These are phyloP conservation scores for Botrytis tulipae DNA, from an alignment of 2,329 filamentous ascomycete genomes.

Conservation along the genomic window DNA sequence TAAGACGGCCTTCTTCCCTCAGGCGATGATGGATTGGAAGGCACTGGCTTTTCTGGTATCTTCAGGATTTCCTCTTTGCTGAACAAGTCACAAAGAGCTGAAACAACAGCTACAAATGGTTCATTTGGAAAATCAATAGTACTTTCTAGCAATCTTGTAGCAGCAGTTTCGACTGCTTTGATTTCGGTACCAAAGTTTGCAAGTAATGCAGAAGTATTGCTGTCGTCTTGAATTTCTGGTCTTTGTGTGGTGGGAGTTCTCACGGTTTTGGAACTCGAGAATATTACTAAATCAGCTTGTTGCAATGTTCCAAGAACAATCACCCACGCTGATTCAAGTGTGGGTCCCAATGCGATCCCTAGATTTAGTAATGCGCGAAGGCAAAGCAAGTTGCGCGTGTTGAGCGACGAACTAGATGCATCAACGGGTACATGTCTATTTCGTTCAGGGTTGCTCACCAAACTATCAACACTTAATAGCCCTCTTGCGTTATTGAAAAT, in stretches of 20 bases:
- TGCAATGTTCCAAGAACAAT: slow-evolving; percentile 91
- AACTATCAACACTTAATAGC: slow-evolving; percentile 69
- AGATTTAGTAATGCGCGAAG: slow-evolving; percentile 89
- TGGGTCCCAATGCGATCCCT: slow-evolving; percentile 90
- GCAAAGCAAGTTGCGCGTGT: slow-evolving; percentile 86
- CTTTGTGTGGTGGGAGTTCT: slow-evolving; percentile 51
- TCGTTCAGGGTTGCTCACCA: slow-evolving; percentile 62
- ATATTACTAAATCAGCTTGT: slow-evolving; percentile 86
- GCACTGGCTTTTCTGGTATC: slow-evolving; percentile 30
- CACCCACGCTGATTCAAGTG: slow-evolving; percentile 78
- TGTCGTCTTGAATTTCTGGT: slow-evolving; percentile 45
- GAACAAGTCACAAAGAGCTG: slow-evolving; percentile 71
- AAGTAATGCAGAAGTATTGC: slow-evolving; percentile 43
- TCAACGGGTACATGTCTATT: slow-evolving; percentile 61
- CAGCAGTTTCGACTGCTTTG: slow-evolving; percentile 83
- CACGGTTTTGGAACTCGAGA: slow-evolving; percentile 51
- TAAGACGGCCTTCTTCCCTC: slow-evolving; percentile 32
- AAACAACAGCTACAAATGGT: slow-evolving; percentile 74
- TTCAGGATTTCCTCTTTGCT: slow-evolving; percentile 39
- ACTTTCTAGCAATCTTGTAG: slow-evolving; percentile 83
- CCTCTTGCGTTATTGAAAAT: slow-evolving; percentile 70
- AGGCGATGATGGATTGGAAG: slow-evolving; percentile 30
- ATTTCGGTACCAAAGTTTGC: slow-evolving; percentile 77
- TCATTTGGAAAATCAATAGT: slow-evolving; percentile 86
- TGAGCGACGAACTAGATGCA: slow-evolving; percentile 55